A percentile compares a stretch with the other conserved stretches of the same genome.
These are phyloP conservation scores for Brassica hybrid DNA, from an alignment of 441 rosid genomes.

Conservation along the genomic window DNA sequence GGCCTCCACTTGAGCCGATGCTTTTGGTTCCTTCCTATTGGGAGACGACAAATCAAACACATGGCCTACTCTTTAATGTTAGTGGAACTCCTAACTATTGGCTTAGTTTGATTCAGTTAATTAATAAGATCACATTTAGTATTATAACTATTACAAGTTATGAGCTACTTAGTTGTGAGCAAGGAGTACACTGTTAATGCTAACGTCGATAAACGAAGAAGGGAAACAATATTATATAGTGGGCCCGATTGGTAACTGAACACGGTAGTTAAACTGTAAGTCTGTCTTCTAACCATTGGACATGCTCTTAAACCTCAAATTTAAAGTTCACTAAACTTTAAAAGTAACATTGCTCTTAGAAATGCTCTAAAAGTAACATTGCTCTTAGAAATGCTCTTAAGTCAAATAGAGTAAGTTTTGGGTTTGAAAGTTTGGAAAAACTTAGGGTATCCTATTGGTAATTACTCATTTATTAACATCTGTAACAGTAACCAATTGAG, in stretches of 20 bases:
- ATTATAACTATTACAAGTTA: background rate
- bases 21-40: conserved; percentile 31
- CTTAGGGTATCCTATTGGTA: too few species aligned
- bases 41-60: background rate
- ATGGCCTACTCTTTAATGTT: background rate
- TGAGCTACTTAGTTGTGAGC: background rate
- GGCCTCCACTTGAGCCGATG: conserved; percentile 29
- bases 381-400: too few species aligned
- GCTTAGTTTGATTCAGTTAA: background rate
- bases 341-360: background rate
- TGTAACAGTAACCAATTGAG: background rate
- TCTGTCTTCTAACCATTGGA: too few species aligned
- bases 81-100: background rate
- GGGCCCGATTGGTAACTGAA: background rate
- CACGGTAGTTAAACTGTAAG: background rate
- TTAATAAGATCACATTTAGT: background rate
- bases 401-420: background rate
- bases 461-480: background rate
- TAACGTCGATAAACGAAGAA: background rate
- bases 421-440: background rate
- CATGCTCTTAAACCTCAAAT: background rate
- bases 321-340: background rate
- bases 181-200: background rate
- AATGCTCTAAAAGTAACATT: too few species aligned
- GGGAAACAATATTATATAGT: background rate